Evolutionary conservation across 2,329 filamentous ascomycete species (phyloP).

Genomic region (Aspergillus bombycis): DNA sequence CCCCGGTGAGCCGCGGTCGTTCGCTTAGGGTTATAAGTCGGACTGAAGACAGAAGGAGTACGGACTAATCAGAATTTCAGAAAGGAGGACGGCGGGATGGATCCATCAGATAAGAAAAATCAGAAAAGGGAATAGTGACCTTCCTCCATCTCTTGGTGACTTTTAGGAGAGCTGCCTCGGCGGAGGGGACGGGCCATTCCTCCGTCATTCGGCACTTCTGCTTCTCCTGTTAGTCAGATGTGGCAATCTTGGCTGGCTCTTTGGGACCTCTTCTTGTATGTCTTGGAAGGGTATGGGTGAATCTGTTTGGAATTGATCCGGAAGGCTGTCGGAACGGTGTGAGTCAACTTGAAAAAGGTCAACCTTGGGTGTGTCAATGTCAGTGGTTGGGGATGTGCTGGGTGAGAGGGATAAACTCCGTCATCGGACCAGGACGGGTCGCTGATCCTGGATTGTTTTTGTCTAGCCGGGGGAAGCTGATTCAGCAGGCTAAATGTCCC

Average conservation of each 20-base stretch:
- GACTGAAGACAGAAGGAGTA: neutral
- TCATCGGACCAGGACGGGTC: constrained; percentile 23
- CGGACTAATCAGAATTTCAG: neutral
- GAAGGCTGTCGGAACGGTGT: neutral
- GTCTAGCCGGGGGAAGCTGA: constrained; percentile 20
- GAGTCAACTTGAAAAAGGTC: neutral
- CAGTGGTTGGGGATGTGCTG: neutral
- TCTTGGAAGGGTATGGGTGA: neutral
- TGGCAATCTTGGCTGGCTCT: neutral
- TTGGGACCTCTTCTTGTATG: neutral
- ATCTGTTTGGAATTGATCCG: neutral
- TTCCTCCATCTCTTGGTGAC: neutral
- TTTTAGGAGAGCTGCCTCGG: constrained; percentile 8
- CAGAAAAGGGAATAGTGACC: neutral
- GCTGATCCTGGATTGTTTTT: constrained; percentile 7
- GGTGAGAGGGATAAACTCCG: constrained; percentile 18
- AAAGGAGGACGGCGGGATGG: neutral
- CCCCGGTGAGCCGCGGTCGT: neutral
- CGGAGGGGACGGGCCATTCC: constrained; percentile 12
- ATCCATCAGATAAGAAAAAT: constrained; percentile 13
- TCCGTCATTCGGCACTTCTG: constrained; percentile 27
- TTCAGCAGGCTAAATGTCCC: constrained; percentile 12
- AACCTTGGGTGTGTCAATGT: neutral
- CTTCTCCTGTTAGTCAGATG: neutral
- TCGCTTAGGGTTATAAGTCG: no score